Base-by-base conservation (phyloP, 371 early-diverging fungal genomes). In the Nematocida sp. region DNA sequence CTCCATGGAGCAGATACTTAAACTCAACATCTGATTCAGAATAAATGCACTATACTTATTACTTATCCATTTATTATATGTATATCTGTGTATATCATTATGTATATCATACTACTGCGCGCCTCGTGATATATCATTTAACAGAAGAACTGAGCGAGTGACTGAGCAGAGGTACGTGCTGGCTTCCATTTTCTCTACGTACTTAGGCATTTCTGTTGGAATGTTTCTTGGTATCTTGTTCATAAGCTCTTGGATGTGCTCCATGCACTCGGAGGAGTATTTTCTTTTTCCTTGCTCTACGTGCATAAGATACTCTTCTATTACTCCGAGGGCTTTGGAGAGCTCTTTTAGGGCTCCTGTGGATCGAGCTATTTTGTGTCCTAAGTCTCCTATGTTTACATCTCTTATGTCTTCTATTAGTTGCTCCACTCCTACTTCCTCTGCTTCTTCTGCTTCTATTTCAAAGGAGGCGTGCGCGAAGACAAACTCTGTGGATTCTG, bases 361-460 rank as follows among this genome's bases (percentile, higher is more conserved):
- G 36, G 81, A 79, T 0, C 42, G 65, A 2, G 55, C 55, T 20
- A 81, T 59, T 32, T 78, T 77, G 20, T 81, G 25, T 7, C 78
- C 33, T 79, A 39, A 20, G 59, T 78, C 50, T 51, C 77, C 65
- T 65, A 61, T 50, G 67, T 79, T 61, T 56, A 71, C 77, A 39
- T 78, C 77, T 48, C 79, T 78, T 79, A 97, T 92, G 81, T 96
- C 97, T 67, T 96, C 89, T 64, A 99, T 86, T 77, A 99, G 86
- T 81, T 97, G 97, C 82, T 97, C 99, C 0, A 99, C 97, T 64
- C 99, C 98, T 78, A 99, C 95, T 84, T 97, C 98, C 85, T 99
- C 99, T 7, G 97, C 92, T 86, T 99, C 97, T 80, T 97, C 98
- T 1, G 97, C 95, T 42, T 92, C 96, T 77, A 97, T 93, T 60